Evolutionary conservation across 1,139 yeast species (phyloP).

Genomic region (Arxiozyma slooffiae): DNA sequence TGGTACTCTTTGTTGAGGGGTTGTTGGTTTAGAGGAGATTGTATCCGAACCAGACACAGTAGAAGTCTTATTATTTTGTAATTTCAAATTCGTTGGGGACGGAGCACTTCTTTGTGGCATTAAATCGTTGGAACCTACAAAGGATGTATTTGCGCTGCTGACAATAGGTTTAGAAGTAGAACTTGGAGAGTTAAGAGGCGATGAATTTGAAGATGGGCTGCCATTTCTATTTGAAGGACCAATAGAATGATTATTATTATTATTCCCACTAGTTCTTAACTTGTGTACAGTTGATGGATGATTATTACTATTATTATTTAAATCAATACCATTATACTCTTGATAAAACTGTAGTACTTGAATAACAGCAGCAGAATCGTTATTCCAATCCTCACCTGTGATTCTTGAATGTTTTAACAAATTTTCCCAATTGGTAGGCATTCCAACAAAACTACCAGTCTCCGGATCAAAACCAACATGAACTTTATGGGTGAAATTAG

Average conservation of each 20-base stretch:
- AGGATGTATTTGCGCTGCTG: not conserved
- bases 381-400: conserved; percentile 75
- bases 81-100: conserved; percentile 33
- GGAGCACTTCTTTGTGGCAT: conserved; percentile 42
- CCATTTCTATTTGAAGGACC: conserved; percentile 1
- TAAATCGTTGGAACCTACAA: conserved; percentile 12
- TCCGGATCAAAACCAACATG: conserved; percentile 58
- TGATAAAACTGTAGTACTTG: conserved; percentile 85
- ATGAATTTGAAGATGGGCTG: conserved; percentile 5
- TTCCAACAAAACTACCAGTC: conserved; percentile 64
- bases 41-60: not conserved
- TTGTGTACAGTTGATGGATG: conserved; percentile 1
- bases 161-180: not conserved
- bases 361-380: conserved; percentile 76
- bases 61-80: not conserved
- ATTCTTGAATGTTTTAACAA: conserved; percentile 67
- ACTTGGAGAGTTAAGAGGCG: not conserved
- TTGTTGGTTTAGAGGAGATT: conserved; percentile 10
- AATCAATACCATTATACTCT: conserved; percentile 35
- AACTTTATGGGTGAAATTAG: conserved; percentile 67
- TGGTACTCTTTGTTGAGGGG: conserved; percentile 8
- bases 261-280: not conserved
- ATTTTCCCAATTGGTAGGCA: conserved; percentile 73
- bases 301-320: conserved; percentile 25
- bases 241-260: not conserved